Conservation (phyloP, 768 basidiomycete genomes). For the Dentipellis fragilis region DNA sequence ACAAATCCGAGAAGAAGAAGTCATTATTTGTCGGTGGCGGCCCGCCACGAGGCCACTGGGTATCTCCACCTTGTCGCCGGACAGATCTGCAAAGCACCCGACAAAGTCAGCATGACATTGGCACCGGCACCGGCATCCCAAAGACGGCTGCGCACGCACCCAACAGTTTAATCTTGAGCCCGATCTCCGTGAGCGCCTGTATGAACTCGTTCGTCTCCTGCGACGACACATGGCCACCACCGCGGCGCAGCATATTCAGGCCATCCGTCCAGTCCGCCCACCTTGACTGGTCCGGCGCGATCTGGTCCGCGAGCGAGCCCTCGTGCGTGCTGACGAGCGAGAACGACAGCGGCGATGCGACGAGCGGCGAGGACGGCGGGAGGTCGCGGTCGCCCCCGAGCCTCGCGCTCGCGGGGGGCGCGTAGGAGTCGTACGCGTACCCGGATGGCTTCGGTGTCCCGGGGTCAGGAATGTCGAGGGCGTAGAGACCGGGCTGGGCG, state of each 20-base stretch:
- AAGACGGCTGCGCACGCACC: conserved; percentile 34
- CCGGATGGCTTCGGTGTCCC: neutral
- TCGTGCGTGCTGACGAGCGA: conserved; percentile 19
- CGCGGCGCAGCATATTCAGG: conserved; percentile 74
- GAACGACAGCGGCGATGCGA: conserved; percentile 16
- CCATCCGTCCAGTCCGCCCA: conserved; percentile 97
- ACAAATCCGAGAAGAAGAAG: conserved; percentile 75
- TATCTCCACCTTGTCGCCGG: conserved; percentile 84
- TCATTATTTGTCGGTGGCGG: conserved; percentile 69
- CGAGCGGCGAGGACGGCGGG: conserved; percentile 17
- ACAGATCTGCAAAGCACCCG: conserved; percentile 45
- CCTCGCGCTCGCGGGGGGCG: neutral
- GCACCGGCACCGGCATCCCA: neutral
- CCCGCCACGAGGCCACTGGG: conserved; percentile 73
- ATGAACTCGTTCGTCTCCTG: conserved; percentile 83
- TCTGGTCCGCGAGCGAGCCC: conserved; percentile 23
- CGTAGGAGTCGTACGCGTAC: neutral
- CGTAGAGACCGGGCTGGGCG: neutral
- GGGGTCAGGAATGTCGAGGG: neutral
- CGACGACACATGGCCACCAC: conserved; percentile 75
- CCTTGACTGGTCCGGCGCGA: conserved; percentile 44
- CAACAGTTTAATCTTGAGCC: conserved; percentile 81
- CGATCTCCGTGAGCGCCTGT: conserved; percentile 81
- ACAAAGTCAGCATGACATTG: neutral
- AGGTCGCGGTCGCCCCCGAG: neutral